Evolutionary conservation across 2,329 filamentous ascomycete genomes (phyloP).

Genomic region (Diplodia scrobiculata): DNA sequence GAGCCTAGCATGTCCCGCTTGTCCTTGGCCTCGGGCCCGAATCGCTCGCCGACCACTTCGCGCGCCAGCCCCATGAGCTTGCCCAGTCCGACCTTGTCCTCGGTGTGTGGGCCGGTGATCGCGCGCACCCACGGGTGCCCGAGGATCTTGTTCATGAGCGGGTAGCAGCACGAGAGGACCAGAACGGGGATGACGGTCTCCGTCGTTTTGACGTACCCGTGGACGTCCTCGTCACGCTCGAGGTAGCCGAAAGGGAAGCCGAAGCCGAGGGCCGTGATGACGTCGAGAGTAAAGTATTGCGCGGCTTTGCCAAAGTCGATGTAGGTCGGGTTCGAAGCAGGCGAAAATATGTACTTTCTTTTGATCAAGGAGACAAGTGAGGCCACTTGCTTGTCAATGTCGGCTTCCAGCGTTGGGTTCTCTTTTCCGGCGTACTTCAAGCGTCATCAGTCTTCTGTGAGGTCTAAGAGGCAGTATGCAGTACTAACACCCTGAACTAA

Average conservation of each 20-base stretch:
- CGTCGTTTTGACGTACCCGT: conserved; percentile 48
- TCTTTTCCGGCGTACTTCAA: background rate
- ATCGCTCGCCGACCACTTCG: conserved; percentile 52
- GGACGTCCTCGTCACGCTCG: conserved; percentile 49
- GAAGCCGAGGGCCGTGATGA: conserved; percentile 48
- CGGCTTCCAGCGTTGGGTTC: background rate
- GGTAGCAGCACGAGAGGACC: conserved; percentile 47
- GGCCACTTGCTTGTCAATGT: background rate
- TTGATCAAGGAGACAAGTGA: conserved; percentile 2
- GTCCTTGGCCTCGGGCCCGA: conserved; percentile 47
- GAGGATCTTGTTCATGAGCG: conserved; percentile 50
- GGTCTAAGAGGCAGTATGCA: conserved; percentile 15
- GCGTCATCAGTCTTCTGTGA: background rate
- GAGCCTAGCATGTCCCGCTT: conserved; percentile 57
- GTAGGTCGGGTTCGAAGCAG: conserved; percentile 33
- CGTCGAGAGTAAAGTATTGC: conserved; percentile 48
- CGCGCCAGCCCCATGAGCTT: conserved; percentile 45
- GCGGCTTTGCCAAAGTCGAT: conserved; percentile 39
- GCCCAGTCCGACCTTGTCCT: conserved; percentile 31
- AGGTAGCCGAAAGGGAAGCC: conserved; percentile 55
- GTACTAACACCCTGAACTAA: conserved; percentile 54
- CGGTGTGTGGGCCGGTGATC: conserved; percentile 39
- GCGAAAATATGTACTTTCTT: conserved; percentile 30
- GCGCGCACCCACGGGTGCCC: conserved; percentile 41
- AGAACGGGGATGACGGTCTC: no score